phyloP scores from a whole-genome alignment of 2,329 filamentous ascomycete species.

The Fusarium torreyae region DNA sequence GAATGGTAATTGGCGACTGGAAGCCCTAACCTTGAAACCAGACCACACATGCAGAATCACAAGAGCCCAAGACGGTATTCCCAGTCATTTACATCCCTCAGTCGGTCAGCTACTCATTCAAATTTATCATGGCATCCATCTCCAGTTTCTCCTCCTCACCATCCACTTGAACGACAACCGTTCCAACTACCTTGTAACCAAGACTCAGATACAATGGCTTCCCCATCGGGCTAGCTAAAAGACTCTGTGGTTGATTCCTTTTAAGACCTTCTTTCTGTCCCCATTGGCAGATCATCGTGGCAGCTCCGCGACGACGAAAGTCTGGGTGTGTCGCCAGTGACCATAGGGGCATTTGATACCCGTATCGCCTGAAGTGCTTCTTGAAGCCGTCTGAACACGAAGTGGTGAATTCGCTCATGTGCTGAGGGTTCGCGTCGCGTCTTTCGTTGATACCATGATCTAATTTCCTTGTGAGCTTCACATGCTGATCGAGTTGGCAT shows the following conservation, averaged over 20 bases:
- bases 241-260: not conserved
- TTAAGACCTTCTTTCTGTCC: not conserved
- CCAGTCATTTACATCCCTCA: no score
- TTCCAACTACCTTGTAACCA: not conserved
- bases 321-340: constrained; percentile 6
- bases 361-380: not conserved
- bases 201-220: not conserved
- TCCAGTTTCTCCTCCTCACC: constrained; percentile 15
- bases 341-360: constrained; percentile 1
- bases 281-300: constrained; percentile 19
- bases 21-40: no score
- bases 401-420: not conserved
- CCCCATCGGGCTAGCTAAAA: constrained; percentile 1
- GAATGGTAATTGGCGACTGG: no score
- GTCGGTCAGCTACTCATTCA: not conserved
- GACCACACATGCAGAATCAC: no score
- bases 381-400: not conserved
- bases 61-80: no score
- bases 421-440: constrained; percentile 5
- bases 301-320: constrained; percentile 2
- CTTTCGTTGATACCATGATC: constrained; percentile 21
- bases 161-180: constrained; percentile 6
- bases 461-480: not conserved
- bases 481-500: rapidly evolving
- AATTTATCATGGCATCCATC: constrained; percentile 8